Evolutionary conservation across 2,329 filamentous ascomycete genomes (phyloP).

Genomic region (Colletotrichum plurivorum): DNA sequence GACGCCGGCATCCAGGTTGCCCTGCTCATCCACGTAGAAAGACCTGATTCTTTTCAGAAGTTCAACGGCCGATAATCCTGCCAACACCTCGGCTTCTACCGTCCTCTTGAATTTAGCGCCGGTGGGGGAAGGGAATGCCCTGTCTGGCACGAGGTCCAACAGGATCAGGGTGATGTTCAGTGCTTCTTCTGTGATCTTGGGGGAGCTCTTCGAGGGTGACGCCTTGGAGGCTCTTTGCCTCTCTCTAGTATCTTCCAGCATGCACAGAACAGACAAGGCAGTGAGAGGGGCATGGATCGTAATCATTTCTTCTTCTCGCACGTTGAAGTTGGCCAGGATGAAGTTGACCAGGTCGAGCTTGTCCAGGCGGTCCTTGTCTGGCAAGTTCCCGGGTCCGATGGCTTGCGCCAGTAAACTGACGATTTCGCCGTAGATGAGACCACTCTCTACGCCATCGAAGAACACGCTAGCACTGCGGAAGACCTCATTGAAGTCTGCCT

Average conservation of each 20-base stretch:
- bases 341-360: constrained; percentile 84
- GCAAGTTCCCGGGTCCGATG: constrained; percentile 62
- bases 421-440: constrained; percentile 90
- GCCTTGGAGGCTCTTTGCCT: constrained; percentile 43
- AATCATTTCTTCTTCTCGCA: constrained; percentile 96
- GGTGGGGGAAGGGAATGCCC: constrained; percentile 65
- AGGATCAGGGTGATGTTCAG: constrained; percentile 68
- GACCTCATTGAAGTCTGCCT: constrained; percentile 85
- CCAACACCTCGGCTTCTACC: constrained; percentile 46
- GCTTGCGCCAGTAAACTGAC: constrained; percentile 75
- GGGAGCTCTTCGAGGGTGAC: constrained; percentile 46
- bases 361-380: constrained; percentile 65
- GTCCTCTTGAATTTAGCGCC: constrained; percentile 41
- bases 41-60: constrained; percentile 72
- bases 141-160: constrained; percentile 75
- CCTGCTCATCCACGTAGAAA: constrained; percentile 80
- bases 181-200: constrained; percentile 51
- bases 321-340: constrained; percentile 89
- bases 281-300: constrained; percentile 86
- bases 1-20: constrained; percentile 73
- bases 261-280: constrained; percentile 74
- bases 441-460: constrained; percentile 97
- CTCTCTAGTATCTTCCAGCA: constrained; percentile 69
- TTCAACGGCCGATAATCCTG: constrained; percentile 60
- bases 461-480: constrained; percentile 94